phyloP scores from a whole-genome alignment of 257 asterid species.

The Nicotiana tabacum region DNA sequence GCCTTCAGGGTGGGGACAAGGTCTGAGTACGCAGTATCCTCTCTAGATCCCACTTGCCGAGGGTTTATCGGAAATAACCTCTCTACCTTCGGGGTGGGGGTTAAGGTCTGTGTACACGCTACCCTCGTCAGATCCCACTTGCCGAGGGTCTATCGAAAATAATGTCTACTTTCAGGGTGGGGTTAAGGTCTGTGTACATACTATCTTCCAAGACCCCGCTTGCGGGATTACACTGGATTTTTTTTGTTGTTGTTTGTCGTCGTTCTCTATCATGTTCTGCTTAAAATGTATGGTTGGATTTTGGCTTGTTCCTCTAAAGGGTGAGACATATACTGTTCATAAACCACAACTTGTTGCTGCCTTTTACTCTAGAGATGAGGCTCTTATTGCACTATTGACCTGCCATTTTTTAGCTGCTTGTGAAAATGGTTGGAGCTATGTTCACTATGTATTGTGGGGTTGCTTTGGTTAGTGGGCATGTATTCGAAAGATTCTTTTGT shows the following conservation, averaged over 20 bases:
- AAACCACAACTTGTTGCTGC: neutral
- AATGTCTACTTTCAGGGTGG: no score
- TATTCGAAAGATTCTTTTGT: constrained; percentile 17
- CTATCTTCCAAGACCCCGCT: no score
- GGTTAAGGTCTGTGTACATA: no score
- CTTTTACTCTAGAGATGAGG: neutral
- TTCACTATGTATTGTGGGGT: constrained; percentile 12
- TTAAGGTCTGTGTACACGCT: no score
- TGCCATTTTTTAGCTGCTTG: constrained; percentile 8
- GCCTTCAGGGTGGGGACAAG: no score
- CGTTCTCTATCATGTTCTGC: neutral
- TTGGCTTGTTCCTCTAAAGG: neutral
- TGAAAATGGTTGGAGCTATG: constrained; percentile 12
- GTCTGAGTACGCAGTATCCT: no score
- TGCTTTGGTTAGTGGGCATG: constrained; percentile 15
- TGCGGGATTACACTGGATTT: no score
- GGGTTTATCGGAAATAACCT: no score
- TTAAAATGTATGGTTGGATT: neutral
- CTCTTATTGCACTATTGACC: constrained; percentile 8
- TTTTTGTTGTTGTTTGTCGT: neutral
- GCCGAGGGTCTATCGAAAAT: no score
- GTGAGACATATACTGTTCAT: neutral
- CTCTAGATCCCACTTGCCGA: no score
- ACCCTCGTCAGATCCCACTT: accelerated
- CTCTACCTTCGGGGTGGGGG: no score